A percentile compares a stretch with the other conserved stretches of the same genome.
Evolutionary conservation across 805 yeast genomes (phyloP).

Genomic region (Blastobotrys attinorum): DNA sequence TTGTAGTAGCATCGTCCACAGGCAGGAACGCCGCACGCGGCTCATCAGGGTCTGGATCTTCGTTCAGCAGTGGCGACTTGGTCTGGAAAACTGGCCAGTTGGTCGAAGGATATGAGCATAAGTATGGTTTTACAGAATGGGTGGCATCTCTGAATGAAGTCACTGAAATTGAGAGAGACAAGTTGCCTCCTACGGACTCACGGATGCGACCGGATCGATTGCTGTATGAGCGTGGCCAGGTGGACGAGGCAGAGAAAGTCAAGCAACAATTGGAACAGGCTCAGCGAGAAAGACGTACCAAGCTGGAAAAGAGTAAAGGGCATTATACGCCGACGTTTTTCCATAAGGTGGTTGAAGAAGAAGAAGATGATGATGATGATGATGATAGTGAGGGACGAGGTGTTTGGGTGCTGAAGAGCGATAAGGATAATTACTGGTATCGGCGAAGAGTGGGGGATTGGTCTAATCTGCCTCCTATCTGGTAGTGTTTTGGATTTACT

Average conservation of each 20-base stretch:
- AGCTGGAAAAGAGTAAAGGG: slow-evolving; percentile 38
- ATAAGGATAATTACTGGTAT: slow-evolving; percentile 64
- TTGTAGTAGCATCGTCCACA: slow-evolving; percentile 30
- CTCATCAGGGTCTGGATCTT: too few species aligned
- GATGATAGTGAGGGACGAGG: too few species aligned
- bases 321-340: slow-evolving; percentile 59
- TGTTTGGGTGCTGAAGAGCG: slow-evolving; percentile 52
- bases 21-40: neutral
- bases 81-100: slow-evolving; percentile 71
- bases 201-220: slow-evolving; percentile 82
- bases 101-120: slow-evolving; percentile 47
- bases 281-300: slow-evolving; percentile 71
- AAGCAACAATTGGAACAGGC: slow-evolving; percentile 67
- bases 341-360: too few species aligned
- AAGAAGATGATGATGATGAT: slow-evolving; percentile 28
- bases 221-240: slow-evolving; percentile 58
- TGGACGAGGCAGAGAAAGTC: slow-evolving; percentile 61
- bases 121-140: slow-evolving; percentile 81
- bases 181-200: slow-evolving; percentile 79
- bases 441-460: slow-evolving; percentile 45
- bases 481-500: too few species aligned
- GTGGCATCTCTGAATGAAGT: slow-evolving; percentile 77
- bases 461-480: slow-evolving; percentile 16
- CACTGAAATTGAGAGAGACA: slow-evolving; percentile 56
- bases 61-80: too few species aligned